Percentiles rank a stretch among this genome's conserved stretches.
Evolutionary conservation across 768 basidiomycete genomes (phyloP).

Genomic region (Leccinellum luteum): DNA sequence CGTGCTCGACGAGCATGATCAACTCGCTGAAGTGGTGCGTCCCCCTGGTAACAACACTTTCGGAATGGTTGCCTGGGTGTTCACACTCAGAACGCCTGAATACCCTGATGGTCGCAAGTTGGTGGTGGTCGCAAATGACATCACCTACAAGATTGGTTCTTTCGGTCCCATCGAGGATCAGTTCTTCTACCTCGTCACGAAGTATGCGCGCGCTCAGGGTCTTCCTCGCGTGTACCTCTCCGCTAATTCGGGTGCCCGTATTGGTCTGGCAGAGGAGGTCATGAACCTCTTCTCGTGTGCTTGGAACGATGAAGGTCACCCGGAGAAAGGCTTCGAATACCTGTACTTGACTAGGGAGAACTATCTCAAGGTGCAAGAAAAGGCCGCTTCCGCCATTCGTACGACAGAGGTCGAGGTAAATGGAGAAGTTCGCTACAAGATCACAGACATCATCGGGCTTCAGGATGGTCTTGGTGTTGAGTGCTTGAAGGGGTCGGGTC

Average conservation of each 20-base stretch:
- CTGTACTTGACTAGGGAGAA: slow-evolving; percentile 94
- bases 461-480: slow-evolving; percentile 98
- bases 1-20: slow-evolving; percentile 90
- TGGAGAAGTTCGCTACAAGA: slow-evolving; percentile 88
- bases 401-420: slow-evolving; percentile 82
- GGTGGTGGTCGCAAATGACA: slow-evolving; percentile 95
- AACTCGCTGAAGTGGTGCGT: slow-evolving; percentile 86
- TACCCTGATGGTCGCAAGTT: slow-evolving; percentile 83
- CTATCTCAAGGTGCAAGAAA: slow-evolving; percentile 84
- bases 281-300: slow-evolving; percentile 85
- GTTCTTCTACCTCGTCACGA: slow-evolving; percentile 93
- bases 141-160: slow-evolving; percentile 97
- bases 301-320: slow-evolving; percentile 78
- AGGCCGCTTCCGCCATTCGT: slow-evolving; percentile 72
- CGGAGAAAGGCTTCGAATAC: slow-evolving; percentile 95
- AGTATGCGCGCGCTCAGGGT: slow-evolving; percentile 86
- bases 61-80: slow-evolving; percentile 99
- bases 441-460: slow-evolving; percentile 95
- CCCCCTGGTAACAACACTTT: slow-evolving; percentile 92
- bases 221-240: slow-evolving; percentile 96
- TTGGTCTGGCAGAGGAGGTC: slow-evolving; percentile 93
- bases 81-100: slow-evolving; percentile 89
- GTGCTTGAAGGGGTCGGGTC: slow-evolving; percentile 91
- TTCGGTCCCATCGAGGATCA: slow-evolving; percentile 96
- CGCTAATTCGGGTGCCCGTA: slow-evolving; percentile 97